Conservation (phyloP, 192 early-diverging fungal genomes). For the Podochytrium sp. region DNA sequence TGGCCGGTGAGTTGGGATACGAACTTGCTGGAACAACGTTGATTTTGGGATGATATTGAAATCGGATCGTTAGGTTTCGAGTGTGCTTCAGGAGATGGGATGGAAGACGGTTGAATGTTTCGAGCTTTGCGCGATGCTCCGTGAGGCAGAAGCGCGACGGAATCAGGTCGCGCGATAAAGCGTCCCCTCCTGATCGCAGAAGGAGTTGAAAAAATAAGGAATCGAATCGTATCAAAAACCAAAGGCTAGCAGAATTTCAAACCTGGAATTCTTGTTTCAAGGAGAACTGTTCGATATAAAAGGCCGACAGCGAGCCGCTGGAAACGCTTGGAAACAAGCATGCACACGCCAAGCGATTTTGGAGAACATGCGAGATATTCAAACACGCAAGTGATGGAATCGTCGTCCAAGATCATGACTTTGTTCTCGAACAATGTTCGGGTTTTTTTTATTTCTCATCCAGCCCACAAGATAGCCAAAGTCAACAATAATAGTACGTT, state of each 20-base stretch:
- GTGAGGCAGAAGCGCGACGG: not conserved
- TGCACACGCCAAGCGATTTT: not conserved
- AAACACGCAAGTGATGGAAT: not conserved
- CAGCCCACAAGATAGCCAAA: not conserved
- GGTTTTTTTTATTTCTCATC: not conserved
- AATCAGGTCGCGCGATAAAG: not conserved
- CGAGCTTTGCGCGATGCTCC: not conserved
- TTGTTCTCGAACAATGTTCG: not conserved
- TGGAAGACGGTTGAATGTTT: not conserved
- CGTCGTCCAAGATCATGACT: not conserved
- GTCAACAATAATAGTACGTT: not conserved
- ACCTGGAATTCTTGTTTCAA: constrained; percentile 1
- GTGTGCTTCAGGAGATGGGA: not conserved
- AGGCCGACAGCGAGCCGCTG: not conserved
- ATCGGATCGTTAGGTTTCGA: not conserved
- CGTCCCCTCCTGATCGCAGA: not conserved
- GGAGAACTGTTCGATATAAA: not conserved
- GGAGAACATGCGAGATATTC: not conserved
- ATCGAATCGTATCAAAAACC: not conserved
- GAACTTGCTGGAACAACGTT: not conserved
- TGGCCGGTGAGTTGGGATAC: not conserved
- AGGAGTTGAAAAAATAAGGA: not conserved
- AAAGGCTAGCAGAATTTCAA: not conserved
- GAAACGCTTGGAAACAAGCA: not conserved
- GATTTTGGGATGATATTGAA: not conserved